These are phyloP conservation scores for Gentiana dahurica DNA, from an alignment of 257 asterid genomes.

Conservation along the genomic window DNA sequence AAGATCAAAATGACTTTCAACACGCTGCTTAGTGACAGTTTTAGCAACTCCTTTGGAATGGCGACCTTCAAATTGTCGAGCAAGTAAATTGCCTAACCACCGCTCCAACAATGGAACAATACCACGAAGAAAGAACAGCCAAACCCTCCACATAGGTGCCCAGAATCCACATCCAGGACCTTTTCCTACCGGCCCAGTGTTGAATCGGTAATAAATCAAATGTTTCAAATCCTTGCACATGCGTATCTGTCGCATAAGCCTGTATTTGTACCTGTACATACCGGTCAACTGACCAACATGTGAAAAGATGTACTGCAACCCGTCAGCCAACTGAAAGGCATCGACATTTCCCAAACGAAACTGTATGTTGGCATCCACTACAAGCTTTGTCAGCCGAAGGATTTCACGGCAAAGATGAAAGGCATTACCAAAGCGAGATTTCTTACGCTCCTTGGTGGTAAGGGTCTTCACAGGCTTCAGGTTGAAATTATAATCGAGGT, in stretches of 20 bases:
- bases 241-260: constrained; percentile 98
- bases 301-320: constrained; percentile 89
- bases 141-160: constrained; percentile 99
- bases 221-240: constrained; percentile 99
- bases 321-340: constrained; percentile 99
- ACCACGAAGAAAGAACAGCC: constrained; percentile 98
- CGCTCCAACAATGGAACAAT: constrained; percentile 96
- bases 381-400: constrained; percentile 90
- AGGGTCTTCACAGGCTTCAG: constrained; percentile 98
- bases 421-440: constrained; percentile 96
- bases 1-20: constrained; percentile 95
- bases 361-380: constrained; percentile 97
- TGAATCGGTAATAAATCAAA: constrained; percentile 90
- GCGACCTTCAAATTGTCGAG: constrained; percentile 96
- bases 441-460: constrained; percentile 94
- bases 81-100: constrained; percentile 95
- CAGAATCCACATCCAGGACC: constrained; percentile 99
- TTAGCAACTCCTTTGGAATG: constrained; percentile 99
- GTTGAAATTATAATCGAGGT: constrained; percentile 92
- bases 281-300: constrained; percentile 99
- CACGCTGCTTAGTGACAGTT: constrained; percentile 99
- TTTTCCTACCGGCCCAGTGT: constrained; percentile 98
- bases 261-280: constrained; percentile 94
- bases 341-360: constrained; percentile 97
- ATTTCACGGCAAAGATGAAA: constrained; percentile 99